Base-by-base conservation (phyloP, 129 eudicot genomes). In the Helianthus tuberosus region DNA sequence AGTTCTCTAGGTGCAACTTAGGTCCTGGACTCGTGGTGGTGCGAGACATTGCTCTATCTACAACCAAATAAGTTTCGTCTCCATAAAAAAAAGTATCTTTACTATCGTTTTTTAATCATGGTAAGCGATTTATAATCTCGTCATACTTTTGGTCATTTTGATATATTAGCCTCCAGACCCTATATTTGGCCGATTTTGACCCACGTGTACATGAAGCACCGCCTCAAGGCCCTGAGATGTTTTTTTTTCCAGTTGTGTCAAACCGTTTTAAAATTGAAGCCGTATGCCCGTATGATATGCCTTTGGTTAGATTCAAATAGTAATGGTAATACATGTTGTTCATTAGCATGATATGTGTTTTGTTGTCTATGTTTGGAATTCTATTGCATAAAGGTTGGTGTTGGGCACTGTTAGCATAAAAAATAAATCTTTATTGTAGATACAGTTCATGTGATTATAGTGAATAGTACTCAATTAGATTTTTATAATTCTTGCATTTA, bases 251-350 rank as follows among this genome's bases (percentile, higher is more conserved):
- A 5, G 13, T 11, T 50, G 54, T 49, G 16, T 49, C 14, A 11
- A 13, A 23, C 14, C 9, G 10, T 20, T 25, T 63, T 51, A 35
- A 13, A 3, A 52, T 65, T 7, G 57, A 12, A 75, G 48, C 35
- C 57, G 14, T 53, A n/a, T n/a, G n/a, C n/a, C n/a, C n/a, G n/a
- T n/a, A 27, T 66, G 36, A 11, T 64, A 36, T 64, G 41, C 16
- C 41, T 68, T 77, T 49, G 8, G 43, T 15, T 72, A 41, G 68
- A 29, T 68, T 16, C 54, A 23, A 55, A 48, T 59, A 57, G 60
- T 13, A 32, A 67, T 35, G 66, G 66, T 29, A 29, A 25, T 15
- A 20, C 41, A 43, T 46, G 13, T 27, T 43, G 60, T 55, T 43
- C 63, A 52, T 4, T 12, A 57, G 53, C 17, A 44, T 73, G 32